Base-by-base conservation (phyloP, 2,329 filamentous ascomycete species). In the Phaeosphaeria sp. region DNA sequence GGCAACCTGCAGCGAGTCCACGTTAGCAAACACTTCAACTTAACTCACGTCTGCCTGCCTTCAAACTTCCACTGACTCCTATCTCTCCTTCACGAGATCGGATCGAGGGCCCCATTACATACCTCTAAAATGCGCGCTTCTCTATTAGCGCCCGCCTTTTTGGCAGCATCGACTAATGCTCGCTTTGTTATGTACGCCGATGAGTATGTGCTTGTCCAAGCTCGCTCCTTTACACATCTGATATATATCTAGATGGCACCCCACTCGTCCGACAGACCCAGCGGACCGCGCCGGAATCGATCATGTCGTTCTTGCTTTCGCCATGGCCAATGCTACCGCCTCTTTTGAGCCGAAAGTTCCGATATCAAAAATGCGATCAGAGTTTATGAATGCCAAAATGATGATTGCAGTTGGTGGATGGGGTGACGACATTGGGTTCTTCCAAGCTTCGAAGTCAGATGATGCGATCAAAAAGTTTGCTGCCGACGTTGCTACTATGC, bases 331-430 rank as follows among this genome's bases (percentile, higher is more conserved):
- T 13, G 74, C 80, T 48, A 78, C 78, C 0, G 77, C 77, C 20
- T 65, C 74, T 0, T 86, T 82, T 64, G 78, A 78, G 52, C 85
- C 87, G 0, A 88, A 87, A 64, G 81, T 84, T 72, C 71, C 81
- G 0, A 73, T 88, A 1, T 68, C 75, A 0, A 79, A 82, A 3
- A 78, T 87, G 46, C 83, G 86, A 18, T 75, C 77, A 17, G 78
- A 85, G 20, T 89, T 87, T 54, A 71, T 82, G 0, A 80, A 79
- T 23, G 87, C 88, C 20, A 88, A 89, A 64, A 76, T 92, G 21
- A 83, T 89, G 78, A 82, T 92, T 39, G 89, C 90, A 20, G 86
- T 93, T 61, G 90, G 90, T 11, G 90, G 90, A 52, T 93, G 90
- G 90, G 89, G 89, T 0, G 88, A 91, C 58, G 87, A 84, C 0